phyloP scores from a whole-genome alignment of 805 yeast species.

The Metschnikowia matae region DNA sequence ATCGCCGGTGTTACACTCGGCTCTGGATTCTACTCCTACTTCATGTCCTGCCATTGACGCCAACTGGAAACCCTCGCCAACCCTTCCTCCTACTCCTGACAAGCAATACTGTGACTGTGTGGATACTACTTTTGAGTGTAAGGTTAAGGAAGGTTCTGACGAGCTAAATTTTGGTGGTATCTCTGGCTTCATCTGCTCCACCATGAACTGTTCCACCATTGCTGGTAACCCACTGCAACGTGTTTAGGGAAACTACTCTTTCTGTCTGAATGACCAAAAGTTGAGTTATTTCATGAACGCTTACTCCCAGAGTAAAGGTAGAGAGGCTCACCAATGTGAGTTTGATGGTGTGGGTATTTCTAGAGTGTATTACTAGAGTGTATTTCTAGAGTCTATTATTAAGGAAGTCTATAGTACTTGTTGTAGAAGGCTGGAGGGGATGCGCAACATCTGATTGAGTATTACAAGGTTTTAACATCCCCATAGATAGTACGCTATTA shows the following conservation, averaged over 20 bases:
- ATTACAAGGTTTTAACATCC: too few species aligned
- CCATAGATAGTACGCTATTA: too few species aligned
- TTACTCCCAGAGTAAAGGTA: neutral
- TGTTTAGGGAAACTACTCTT: slow-evolving; percentile 22
- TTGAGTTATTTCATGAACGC: neutral
- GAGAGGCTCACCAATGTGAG: neutral
- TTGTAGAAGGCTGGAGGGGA: too few species aligned
- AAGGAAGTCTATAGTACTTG: too few species aligned
- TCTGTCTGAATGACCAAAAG: neutral
- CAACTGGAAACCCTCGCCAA: slow-evolving; percentile 37
- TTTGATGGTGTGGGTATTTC: neutral
- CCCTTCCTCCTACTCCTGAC: slow-evolving; percentile 44
- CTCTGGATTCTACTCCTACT: slow-evolving; percentile 26
- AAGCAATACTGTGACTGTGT: slow-evolving; percentile 34
- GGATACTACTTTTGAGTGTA: slow-evolving; percentile 32
- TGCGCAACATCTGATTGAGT: too few species aligned
- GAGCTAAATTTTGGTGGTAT: slow-evolving; percentile 32
- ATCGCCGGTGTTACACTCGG: slow-evolving; percentile 36
- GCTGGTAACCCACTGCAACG: slow-evolving; percentile 37
- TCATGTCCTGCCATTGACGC: slow-evolving; percentile 33
- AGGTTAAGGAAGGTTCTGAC: slow-evolving; percentile 26
- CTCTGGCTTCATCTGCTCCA: slow-evolving; percentile 31
- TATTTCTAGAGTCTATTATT: too few species aligned
- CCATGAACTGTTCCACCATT: slow-evolving; percentile 36
- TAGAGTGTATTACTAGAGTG: too few species aligned